Percentiles rank a stretch among this genome's conserved stretches.
Evolutionary conservation across 495 filamentous ascomycete genomes (phyloP).

Genomic region (Lophiotrema nucula): DNA sequence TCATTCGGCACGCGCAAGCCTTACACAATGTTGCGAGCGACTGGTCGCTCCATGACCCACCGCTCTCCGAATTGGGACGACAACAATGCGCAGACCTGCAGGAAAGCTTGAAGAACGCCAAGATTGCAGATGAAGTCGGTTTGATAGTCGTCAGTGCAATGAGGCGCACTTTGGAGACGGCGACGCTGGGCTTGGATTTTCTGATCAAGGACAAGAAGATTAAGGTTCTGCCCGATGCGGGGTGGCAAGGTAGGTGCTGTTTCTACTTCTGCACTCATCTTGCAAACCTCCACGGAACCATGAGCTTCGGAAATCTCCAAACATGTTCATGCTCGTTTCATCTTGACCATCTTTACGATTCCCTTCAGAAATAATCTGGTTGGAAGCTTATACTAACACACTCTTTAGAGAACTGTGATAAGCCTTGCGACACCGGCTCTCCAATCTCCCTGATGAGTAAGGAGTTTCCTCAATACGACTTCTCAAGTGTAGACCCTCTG

Average conservation of each 20-base stretch:
- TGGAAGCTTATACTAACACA: background rate
- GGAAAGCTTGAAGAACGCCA: conserved; percentile 46
- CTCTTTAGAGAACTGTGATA: conserved; percentile 54
- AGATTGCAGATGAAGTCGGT: conserved; percentile 51
- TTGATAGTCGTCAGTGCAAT: conserved; percentile 60
- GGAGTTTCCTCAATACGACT: conserved; percentile 56
- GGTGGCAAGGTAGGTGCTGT: conserved; percentile 48
- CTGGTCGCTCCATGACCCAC: conserved; percentile 51
- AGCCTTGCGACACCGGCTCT: conserved; percentile 59
- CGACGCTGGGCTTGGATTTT: conserved; percentile 50
- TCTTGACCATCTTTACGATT: too few relatives aligned
- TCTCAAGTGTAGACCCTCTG: conserved; percentile 50
- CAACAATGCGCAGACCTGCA: conserved; percentile 52
- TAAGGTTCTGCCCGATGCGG: conserved; percentile 52
- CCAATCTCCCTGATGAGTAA: conserved; percentile 42
- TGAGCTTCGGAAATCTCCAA: too few relatives aligned
- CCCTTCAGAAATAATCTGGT: too few relatives aligned
- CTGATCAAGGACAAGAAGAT: conserved; percentile 52
- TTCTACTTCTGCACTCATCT: background rate
- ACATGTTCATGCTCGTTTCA: too few relatives aligned
- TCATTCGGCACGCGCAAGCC: conserved; percentile 28
- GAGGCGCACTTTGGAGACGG: conserved; percentile 59
- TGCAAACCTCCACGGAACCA: too few relatives aligned
- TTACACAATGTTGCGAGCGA: conserved; percentile 25
- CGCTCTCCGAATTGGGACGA: conserved; percentile 53